Percentiles rank a stretch among this genome's conserved stretches.
Conservation (phyloP, 495 filamentous ascomycete species). For the Podospora pseudopauciseta region DNA sequence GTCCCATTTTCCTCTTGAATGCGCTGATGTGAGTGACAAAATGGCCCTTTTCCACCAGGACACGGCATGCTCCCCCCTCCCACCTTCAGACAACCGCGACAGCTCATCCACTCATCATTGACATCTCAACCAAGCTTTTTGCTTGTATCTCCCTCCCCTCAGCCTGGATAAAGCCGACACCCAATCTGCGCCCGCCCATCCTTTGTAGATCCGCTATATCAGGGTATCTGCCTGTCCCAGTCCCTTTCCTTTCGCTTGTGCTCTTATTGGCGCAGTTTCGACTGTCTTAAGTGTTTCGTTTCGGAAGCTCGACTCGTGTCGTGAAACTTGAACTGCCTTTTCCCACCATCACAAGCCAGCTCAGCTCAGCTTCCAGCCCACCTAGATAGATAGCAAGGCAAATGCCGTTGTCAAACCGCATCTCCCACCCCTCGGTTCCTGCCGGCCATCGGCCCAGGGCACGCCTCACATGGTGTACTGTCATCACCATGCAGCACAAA, state of each 20-base stretch:
- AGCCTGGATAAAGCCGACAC: neutral
- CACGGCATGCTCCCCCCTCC: neutral
- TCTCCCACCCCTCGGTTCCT: constrained; percentile 12
- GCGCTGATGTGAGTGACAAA: neutral
- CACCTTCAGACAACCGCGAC: neutral
- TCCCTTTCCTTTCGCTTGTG: neutral
- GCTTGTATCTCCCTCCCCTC: neutral
- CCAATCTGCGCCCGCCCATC: neutral
- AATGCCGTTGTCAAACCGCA: neutral
- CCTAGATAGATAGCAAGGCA: neutral
- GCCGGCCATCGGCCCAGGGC: constrained; percentile 12
- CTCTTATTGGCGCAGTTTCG: neutral
- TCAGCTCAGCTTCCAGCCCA: neutral
- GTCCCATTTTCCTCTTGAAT: neutral
- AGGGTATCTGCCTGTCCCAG: neutral
- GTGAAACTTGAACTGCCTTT: neutral
- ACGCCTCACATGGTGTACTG: neutral
- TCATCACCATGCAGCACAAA: neutral
- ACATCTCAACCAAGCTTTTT: neutral
- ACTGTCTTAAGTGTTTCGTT: neutral
- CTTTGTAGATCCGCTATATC: neutral
- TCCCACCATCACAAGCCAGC: neutral
- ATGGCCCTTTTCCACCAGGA: neutral
- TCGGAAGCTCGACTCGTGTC: neutral
- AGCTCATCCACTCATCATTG: neutral